Evolutionary conservation across 2,329 filamentous ascomycete species (phyloP).

Genomic region (Monilinia laxa): DNA sequence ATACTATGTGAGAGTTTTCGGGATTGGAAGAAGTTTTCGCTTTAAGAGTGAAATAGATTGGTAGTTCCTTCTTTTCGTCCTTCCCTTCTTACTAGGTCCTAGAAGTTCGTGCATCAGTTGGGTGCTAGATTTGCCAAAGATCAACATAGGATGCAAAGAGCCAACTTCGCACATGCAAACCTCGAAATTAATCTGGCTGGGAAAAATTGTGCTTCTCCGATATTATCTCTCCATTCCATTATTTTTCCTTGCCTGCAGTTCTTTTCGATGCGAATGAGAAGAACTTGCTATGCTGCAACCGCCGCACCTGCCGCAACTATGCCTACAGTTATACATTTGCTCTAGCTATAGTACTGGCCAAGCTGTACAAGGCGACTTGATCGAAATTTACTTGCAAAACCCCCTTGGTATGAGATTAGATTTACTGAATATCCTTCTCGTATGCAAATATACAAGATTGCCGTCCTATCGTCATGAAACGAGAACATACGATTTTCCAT

Average conservation of each 20-base stretch:
- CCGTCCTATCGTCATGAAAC: not conserved
- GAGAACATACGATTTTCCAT: not conserved
- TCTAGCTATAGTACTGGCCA: not conserved
- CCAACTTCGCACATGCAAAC: not conserved
- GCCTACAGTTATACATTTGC: not conserved
- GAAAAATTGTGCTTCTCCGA: not conserved
- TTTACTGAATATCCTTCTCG: not conserved
- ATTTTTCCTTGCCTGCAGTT: not conserved
- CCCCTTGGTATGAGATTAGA: not conserved
- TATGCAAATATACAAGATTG: not conserved
- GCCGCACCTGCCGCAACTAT: not conserved
- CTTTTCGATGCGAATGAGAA: too few species aligned
- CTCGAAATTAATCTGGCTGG: not conserved
- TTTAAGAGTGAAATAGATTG: not conserved
- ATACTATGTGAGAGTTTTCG: not conserved
- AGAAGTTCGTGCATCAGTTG: not conserved
- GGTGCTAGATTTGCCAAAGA: not conserved
- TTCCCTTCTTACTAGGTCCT: not conserved
- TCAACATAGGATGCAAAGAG: not conserved
- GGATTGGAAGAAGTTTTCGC: too few species aligned
- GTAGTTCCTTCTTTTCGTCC: not conserved
- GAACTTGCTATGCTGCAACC: not conserved
- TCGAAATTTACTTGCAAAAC: not conserved
- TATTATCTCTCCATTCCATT: not conserved
- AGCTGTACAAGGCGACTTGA: not conserved